These are phyloP conservation scores for Phanerochaete carnosa DNA, from an alignment of 768 basidiomycete genomes.

Conservation along the genomic window DNA sequence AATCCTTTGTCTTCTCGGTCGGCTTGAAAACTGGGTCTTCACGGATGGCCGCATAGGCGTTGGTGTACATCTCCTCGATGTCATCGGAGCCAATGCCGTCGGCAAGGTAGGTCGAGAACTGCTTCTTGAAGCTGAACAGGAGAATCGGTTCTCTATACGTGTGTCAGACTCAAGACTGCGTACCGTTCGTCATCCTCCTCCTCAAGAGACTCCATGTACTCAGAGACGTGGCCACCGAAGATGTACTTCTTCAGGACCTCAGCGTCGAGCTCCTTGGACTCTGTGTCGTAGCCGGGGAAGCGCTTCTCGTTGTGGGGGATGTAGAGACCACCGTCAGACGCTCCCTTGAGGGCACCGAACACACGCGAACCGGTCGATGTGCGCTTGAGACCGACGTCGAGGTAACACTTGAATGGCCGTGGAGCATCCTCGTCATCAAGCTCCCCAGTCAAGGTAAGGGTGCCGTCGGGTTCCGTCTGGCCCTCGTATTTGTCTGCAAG, in stretches of 20 bases:
- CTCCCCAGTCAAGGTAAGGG: slow-evolving; percentile 75
- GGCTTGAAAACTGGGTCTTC: slow-evolving; percentile 91
- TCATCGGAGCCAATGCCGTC: slow-evolving; percentile 95
- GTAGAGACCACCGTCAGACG: slow-evolving; percentile 95
- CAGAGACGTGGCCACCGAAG: slow-evolving; percentile 94
- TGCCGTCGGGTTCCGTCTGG: slow-evolving; percentile 87
- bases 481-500: slow-evolving; percentile 98
- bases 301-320: slow-evolving; percentile 98
- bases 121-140: slow-evolving; percentile 84
- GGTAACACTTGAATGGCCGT: slow-evolving; percentile 98
- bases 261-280: slow-evolving; percentile 88
- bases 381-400: slow-evolving; percentile 96
- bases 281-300: slow-evolving; percentile 96
- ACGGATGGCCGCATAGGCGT: slow-evolving; percentile 93
- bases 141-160: not conserved
- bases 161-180: slow-evolving; percentile 17
- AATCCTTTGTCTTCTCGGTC: slow-evolving; percentile 85
- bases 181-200: slow-evolving; percentile 99
- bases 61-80: slow-evolving; percentile 92
- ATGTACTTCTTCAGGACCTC: slow-evolving; percentile 98
- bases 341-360: slow-evolving; percentile 98
- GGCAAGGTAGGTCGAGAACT: slow-evolving; percentile 92
- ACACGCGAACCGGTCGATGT: slow-evolving; percentile 97
- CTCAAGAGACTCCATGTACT: slow-evolving; percentile 99
- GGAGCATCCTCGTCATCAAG: slow-evolving; percentile 92